Conservation (phyloP, 2,329 filamentous ascomycete species). For the Fusarium guadeloupense region DNA sequence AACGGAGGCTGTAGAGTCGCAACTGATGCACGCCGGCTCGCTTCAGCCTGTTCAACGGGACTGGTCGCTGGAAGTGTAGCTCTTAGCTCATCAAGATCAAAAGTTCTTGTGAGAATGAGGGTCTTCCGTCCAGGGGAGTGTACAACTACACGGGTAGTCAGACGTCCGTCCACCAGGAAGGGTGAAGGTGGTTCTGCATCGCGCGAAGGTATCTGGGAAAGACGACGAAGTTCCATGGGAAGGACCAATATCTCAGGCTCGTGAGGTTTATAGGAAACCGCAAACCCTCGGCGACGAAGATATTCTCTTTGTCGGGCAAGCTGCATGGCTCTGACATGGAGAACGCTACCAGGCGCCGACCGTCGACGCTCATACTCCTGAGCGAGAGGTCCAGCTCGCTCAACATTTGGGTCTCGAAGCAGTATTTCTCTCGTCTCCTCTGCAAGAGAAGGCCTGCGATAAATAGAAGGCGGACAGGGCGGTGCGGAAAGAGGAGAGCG, state of each 20-base stretch:
- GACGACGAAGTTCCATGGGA: slow-evolving; percentile 39
- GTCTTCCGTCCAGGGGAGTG: slow-evolving; percentile 52
- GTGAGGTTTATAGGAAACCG: slow-evolving; percentile 18
- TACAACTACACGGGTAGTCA: slow-evolving; percentile 44
- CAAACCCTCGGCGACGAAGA: slow-evolving; percentile 34
- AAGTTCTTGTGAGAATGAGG: slow-evolving; percentile 59
- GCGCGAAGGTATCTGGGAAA: slow-evolving; percentile 18
- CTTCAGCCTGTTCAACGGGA: slow-evolving; percentile 13
- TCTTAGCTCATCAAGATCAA: slow-evolving; percentile 60
- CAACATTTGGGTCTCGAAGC: slow-evolving; percentile 13
- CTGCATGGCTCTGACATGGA: slow-evolving; percentile 34
- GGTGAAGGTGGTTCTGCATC: slow-evolving; percentile 23
- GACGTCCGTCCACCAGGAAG: slow-evolving; percentile 23
- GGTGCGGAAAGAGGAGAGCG: slow-evolving; percentile 37
- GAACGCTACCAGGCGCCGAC: slow-evolving; percentile 28
- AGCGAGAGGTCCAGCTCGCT: not conserved
- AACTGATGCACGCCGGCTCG: slow-evolving; percentile 27
- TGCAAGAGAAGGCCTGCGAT: slow-evolving; percentile 22
- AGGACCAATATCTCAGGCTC: slow-evolving; percentile 41
- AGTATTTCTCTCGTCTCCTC: slow-evolving; percentile 36
- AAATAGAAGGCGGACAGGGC: slow-evolving; percentile 10
- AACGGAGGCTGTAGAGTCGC: slow-evolving; percentile 13
- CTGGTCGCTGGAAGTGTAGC: slow-evolving; percentile 54
- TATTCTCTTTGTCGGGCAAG: slow-evolving; percentile 38
- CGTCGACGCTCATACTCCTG: slow-evolving; percentile 27